Percentiles rank a stretch among this genome's conserved stretches.
These are phyloP conservation scores for Mycena latifolia DNA, from an alignment of 768 basidiomycete genomes.

Conservation along the genomic window DNA sequence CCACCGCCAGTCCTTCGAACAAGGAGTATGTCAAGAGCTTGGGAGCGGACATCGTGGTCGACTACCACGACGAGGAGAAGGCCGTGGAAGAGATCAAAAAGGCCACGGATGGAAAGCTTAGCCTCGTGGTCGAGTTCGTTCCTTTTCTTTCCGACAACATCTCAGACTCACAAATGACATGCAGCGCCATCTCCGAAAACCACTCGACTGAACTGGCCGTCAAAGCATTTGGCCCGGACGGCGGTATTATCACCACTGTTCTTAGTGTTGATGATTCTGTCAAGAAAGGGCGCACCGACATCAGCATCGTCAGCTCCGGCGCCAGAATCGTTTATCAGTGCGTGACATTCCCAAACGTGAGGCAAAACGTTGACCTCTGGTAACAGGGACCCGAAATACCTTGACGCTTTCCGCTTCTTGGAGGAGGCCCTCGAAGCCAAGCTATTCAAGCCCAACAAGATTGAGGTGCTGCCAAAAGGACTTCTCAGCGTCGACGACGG, in stretches of 20 bases:
- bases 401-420: conserved; percentile 24
- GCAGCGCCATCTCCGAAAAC: conserved; percentile 22
- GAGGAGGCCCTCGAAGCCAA: conserved; percentile 24
- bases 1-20: conserved; percentile 24
- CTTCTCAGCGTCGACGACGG: conserved; percentile 26
- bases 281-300: conserved; percentile 24
- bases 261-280: conserved; percentile 23
- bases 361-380: conserved; percentile 24
- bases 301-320: conserved; percentile 22
- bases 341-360: conserved; percentile 17
- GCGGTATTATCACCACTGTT: conserved; percentile 22
- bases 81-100: conserved; percentile 25
- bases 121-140: conserved; percentile 24
- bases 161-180: conserved; percentile 18
- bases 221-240: conserved; percentile 25
- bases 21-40: conserved; percentile 22
- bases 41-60: conserved; percentile 22
- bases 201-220: conserved; percentile 24
- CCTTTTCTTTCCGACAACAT: conserved; percentile 20
- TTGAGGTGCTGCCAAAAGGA: conserved; percentile 25
- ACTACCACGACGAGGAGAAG: conserved; percentile 24
- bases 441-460: conserved; percentile 21
- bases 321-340: conserved; percentile 25
- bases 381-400: conserved; percentile 22
- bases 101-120: conserved; percentile 25